Evolutionary conservation across 2,329 filamentous ascomycete species (phyloP), one percentile per base, ranked within the genome.

Genomic region (Colletotrichum theobromicola): DNA sequence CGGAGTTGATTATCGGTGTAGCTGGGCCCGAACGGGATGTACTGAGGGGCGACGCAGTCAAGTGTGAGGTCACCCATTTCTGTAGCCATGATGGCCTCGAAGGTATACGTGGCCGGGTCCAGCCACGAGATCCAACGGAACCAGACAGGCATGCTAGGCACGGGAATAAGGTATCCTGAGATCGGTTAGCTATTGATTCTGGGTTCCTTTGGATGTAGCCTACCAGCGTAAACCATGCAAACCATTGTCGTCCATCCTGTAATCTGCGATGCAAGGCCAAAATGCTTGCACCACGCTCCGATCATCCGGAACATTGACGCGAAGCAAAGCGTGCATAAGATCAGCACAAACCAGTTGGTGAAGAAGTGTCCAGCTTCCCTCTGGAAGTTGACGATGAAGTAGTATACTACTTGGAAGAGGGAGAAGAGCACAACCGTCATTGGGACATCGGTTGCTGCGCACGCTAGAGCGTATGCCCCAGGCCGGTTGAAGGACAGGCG

Each of bases 91-190:
- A 95, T 84, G 2, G 90, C 88, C 80, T 95, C 94, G 77, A 95
- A 96, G 2, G 89, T 92, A 78, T 95, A 95, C 37, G 87, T 91
- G 32, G 95, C 89, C 1, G 93, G 93, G 73, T 95, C 93, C 66
- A 95, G 87, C 84, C 93, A 95, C 34, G 91, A 90, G 70, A 96
- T 93, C 94, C 94, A 96, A 34, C 90, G 85, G 64, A 93, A 92
- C 93, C 94, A 96, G 0, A 89, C 89, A 30, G 92, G 88, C 93
- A 93, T 95, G 78, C 93, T 76, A 0, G 84, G 83, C 4, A 83
- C 80, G 0, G 84, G 78, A 32, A 90, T 87, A 21, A 86, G 82
- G 79, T 93, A 92, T 70, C 90, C 92, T 55, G 30, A 37, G 5
- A n/a, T 15, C 4, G 6, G 8, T 63, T 37, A 63, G 57, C 42